Percentiles rank a stretch among this genome's conserved stretches.
phyloP scores from a whole-genome alignment of 129 eudicot genomes.

The Kitagawia praeruptora region DNA sequence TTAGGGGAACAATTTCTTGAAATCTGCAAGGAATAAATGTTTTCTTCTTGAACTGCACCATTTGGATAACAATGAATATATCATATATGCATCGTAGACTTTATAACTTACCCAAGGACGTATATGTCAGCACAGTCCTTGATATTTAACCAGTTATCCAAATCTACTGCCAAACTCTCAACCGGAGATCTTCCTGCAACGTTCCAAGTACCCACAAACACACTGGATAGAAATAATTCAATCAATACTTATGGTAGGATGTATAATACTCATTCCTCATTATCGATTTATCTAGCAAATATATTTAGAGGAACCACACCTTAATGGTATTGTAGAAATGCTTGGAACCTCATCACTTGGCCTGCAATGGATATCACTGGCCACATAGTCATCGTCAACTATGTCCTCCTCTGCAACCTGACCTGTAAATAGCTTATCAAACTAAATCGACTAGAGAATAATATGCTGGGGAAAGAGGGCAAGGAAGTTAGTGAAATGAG shows the following conservation, averaged over 20 bases:
- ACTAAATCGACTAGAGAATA: neutral
- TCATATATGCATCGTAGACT: neutral
- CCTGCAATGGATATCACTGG: constrained; percentile 18
- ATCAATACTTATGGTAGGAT: constrained; percentile 3
- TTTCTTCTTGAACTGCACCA: neutral
- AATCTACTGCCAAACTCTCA: constrained; percentile 70
- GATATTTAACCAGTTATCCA: constrained; percentile 82
- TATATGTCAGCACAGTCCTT: constrained; percentile 69
- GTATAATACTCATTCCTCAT: neutral
- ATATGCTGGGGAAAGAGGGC: neutral
- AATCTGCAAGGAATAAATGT: constrained; percentile 34
- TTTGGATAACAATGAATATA: neutral
- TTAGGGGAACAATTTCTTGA: constrained; percentile 81
- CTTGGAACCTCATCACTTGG: constrained; percentile 41
- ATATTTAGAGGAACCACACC: constrained; percentile 26
- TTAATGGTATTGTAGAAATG: constrained; percentile 36
- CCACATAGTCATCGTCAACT: constrained; percentile 10
- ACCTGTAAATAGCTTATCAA: constrained; percentile 6
- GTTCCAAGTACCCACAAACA: constrained; percentile 94
- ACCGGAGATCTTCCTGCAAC: constrained; percentile 88
- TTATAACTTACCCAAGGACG: constrained; percentile 70
- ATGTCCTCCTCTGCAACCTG: constrained; percentile 31
- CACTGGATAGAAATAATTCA: constrained; percentile 28
- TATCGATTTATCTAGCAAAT: neutral
- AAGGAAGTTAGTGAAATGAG: neutral